Conservation (phyloP, 345 rosid genomes). For the Ceriops tagal region DNA sequence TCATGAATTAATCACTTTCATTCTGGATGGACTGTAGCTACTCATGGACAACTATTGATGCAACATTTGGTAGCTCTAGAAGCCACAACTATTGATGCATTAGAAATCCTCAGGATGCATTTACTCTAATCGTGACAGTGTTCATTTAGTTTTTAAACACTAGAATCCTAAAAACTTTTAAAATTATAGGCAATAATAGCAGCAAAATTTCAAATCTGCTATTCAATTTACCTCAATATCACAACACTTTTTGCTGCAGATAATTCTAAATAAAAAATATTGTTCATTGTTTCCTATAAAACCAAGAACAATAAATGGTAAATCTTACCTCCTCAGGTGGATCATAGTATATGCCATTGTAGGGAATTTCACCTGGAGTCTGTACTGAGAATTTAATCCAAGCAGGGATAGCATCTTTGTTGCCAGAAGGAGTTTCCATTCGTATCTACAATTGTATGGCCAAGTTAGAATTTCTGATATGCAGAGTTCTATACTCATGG, state of each 20-base stretch:
- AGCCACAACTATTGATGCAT: no score
- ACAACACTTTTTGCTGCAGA: neutral
- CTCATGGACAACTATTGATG: neutral
- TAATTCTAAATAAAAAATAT: constrained; percentile 4
- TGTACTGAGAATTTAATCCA: constrained; percentile 98
- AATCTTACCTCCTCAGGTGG: constrained; percentile 77
- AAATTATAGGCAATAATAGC: neutral
- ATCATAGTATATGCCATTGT: constrained; percentile 91
- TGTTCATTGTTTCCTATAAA: constrained; percentile 4
- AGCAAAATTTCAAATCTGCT: constrained; percentile 2
- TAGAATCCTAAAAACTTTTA: neutral
- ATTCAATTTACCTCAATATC: constrained; percentile 10
- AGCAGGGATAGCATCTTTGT: constrained; percentile 97
- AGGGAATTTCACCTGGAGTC: constrained; percentile 91
- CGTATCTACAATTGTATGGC: constrained; percentile 58
- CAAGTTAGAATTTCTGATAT: constrained; percentile 9
- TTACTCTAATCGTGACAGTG: no score
- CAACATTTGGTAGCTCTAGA: no score
- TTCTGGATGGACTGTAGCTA: neutral
- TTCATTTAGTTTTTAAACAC: neutral
- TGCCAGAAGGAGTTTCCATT: constrained; percentile 92
- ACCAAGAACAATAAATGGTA: constrained; percentile 1
- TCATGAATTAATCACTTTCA: neutral
- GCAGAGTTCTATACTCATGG: constrained; percentile 4
- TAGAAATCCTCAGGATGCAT: no score